Evolutionary conservation across 768 basidiomycete genomes (phyloP), one percentile per base, ranked within the genome.

Genomic region (Boletus tomentosulus): DNA sequence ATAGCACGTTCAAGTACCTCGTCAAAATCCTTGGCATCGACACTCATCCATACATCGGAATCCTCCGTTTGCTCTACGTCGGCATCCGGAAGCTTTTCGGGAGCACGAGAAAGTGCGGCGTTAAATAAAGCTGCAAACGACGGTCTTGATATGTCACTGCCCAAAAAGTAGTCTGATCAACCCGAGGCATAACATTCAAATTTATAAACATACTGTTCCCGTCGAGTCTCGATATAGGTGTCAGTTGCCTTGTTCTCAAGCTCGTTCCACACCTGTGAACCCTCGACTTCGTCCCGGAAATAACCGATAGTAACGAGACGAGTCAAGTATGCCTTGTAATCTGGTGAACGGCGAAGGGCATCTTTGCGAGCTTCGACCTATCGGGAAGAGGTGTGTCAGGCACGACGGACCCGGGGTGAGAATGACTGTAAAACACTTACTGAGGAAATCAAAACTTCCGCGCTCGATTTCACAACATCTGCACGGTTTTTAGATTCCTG

Each of bases 1-100:
- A 64, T 56, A 4, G 74, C 76, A 55, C 71, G 72, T 59, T 80
- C 78, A 48, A 98, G 70, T 71, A 87, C 78, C 11, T 78, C 76
- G 62, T 98, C 93, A 57, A 97, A 83, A 64, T 86, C 81, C 43
- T 84, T 77, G 0, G 82, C 77, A 53, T 91, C 82, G 31, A 98
- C 74, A 48, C 83, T 84, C n/a, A 98, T 74, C 97, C 97, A 99
- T 1, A 80, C 80, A 56, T 96, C 93, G 8, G 77, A 69, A 59
- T 89, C 86, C 65, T 95, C 92, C n/a, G 71, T 70, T 46, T 66
- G 63, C 10, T 33, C 42, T 9, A 53, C 10, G 45, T 54, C 57
- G 4, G 46, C 24, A 38, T 61, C 62, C 12, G 62, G 54, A 30
- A 61, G 35, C 12, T 65, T 56, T 24, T 69, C 67, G 12, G 73